phyloP scores from a whole-genome alignment of 192 early-diverging fungal genomes.

The Martensiomyces pterosporus region DNA sequence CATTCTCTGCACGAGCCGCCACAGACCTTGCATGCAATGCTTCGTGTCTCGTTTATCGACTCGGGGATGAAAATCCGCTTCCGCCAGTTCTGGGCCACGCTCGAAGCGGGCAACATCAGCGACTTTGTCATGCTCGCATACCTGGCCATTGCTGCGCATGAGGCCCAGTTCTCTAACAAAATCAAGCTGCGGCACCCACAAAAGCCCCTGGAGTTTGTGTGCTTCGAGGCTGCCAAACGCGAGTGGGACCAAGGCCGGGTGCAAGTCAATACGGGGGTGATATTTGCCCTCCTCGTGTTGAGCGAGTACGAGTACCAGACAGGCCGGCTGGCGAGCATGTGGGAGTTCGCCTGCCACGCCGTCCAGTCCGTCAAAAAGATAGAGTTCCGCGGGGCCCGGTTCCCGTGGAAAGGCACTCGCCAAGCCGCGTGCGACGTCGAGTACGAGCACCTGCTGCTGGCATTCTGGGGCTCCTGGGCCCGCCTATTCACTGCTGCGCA shows the following conservation, averaged over 20 bases:
- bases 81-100: slow-evolving; percentile 38
- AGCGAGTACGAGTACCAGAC: slow-evolving; percentile 45
- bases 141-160: slow-evolving; percentile 20
- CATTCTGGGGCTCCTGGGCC: slow-evolving; percentile 36
- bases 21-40: slow-evolving; percentile 14
- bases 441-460: slow-evolving; percentile 33
- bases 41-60: slow-evolving; percentile 25
- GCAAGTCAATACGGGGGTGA: slow-evolving; percentile 8
- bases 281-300: slow-evolving; percentile 26
- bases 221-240: slow-evolving; percentile 27
- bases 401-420: slow-evolving; percentile 28
- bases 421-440: slow-evolving; percentile 26
- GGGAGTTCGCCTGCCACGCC: slow-evolving; percentile 28
- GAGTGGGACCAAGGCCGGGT: slow-evolving; percentile 24
- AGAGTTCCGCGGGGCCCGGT: slow-evolving; percentile 10
- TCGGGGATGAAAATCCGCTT: slow-evolving; percentile 17
- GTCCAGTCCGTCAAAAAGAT: slow-evolving; percentile 12
- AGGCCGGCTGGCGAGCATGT: slow-evolving; percentile 13
- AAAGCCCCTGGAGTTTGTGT: slow-evolving; percentile 7
- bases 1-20: slow-evolving; percentile 8
- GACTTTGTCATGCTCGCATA: slow-evolving; percentile 48
- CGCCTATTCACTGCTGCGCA: slow-evolving; percentile 22
- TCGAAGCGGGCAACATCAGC: slow-evolving; percentile 17
- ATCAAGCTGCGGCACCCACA: neutral
- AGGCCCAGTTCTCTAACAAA: slow-evolving; percentile 10